These are phyloP conservation scores for Neltuma alba DNA, from an alignment of 306 rosid genomes.

Conservation along the genomic window DNA sequence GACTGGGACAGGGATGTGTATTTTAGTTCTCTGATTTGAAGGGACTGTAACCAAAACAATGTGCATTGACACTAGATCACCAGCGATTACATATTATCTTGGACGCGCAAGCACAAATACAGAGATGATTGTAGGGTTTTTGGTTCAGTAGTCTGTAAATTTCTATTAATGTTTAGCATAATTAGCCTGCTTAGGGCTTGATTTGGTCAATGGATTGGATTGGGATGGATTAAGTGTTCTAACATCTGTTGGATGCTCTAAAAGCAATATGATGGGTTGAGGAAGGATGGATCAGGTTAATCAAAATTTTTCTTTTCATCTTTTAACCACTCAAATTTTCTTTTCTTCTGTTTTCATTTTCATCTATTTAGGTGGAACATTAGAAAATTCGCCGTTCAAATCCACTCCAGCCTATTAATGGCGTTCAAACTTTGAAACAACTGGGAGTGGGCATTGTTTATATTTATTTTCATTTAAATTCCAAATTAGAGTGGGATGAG, in stretches of 20 bases:
- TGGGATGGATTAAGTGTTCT: neutral
- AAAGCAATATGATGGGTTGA: neutral
- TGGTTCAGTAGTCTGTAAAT: neutral
- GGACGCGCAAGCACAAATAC: no score
- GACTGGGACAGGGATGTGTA: neutral
- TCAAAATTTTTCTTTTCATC: neutral
- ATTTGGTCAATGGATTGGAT: neutral
- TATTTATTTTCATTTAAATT: neutral
- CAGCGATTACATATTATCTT: no score
- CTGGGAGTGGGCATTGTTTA: neutral
- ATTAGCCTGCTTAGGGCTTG: neutral
- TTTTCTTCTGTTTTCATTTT: neutral
- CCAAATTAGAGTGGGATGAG: neutral
- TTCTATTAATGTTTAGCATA: conserved; percentile 13
- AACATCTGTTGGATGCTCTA: neutral
- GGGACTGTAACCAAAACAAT: no score
- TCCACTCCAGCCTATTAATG: neutral
- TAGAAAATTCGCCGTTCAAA: neutral
- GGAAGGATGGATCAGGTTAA: neutral
- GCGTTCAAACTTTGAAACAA: neutral
- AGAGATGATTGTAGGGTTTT: no score
- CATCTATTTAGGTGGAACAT: neutral
- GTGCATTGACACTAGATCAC: neutral
- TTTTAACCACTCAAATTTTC: neutral
- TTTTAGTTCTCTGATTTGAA: neutral